Evolutionary conservation across 305 asterid genomes (phyloP).

Genomic region (Fraxinus greggii): DNA sequence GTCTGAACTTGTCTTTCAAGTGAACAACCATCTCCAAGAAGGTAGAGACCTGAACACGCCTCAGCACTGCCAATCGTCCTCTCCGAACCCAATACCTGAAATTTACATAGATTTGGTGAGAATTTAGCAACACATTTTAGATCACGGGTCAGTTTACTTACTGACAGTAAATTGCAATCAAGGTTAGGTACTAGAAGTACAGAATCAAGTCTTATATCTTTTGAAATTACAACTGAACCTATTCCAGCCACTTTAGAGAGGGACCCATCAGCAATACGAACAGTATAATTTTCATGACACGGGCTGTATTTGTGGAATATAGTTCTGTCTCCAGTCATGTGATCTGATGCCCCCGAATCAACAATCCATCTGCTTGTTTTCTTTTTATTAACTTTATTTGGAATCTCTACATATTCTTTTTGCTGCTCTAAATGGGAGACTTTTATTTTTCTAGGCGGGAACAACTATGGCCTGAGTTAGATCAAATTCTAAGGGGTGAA

Average conservation of each 20-base stretch:
- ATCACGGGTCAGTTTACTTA: neutral
- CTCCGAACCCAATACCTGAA: neutral
- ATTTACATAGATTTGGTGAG: neutral
- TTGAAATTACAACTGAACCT: neutral
- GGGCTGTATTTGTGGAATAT: neutral
- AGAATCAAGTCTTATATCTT: neutral
- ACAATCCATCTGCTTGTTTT: neutral
- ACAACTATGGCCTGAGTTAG: constrained; percentile 70
- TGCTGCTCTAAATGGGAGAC: constrained; percentile 14
- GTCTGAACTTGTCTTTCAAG: neutral
- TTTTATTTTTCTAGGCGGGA: constrained; percentile 51
- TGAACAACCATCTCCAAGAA: neutral
- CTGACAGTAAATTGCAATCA: neutral
- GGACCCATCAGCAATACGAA: neutral
- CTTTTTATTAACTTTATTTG: too few species aligned
- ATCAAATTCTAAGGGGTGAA: constrained; percentile 53
- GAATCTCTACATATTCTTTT: too few species aligned
- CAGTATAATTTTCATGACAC: neutral
- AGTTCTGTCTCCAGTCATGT: neutral
- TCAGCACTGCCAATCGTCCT: neutral
- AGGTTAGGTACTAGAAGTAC: neutral
- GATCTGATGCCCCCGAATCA: neutral
- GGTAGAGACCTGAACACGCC: neutral
- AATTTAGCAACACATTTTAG: constrained; percentile 3
- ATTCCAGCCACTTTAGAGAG: neutral